phyloP scores from a whole-genome alignment of 192 early-diverging fungal genomes.

The Gorgonomyces haynaldii region DNA sequence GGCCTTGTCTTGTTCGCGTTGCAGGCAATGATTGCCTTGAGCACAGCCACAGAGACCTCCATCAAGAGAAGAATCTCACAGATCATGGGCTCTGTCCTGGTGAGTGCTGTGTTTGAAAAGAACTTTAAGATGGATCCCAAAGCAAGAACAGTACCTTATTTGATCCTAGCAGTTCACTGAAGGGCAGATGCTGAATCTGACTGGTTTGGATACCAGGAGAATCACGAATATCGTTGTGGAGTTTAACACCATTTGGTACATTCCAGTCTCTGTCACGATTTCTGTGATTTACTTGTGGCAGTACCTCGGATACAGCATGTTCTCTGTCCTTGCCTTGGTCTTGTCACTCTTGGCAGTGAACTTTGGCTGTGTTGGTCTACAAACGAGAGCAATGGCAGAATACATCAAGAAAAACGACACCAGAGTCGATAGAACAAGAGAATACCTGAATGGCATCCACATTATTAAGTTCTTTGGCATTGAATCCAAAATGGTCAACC shows the following conservation, averaged over 20 bases:
- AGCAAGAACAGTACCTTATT: too few species aligned
- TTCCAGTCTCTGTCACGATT: constrained; percentile 14
- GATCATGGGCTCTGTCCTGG: constrained; percentile 4
- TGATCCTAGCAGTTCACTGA: constrained; percentile 12
- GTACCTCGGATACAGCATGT: constrained; percentile 11
- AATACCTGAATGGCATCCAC: too few species aligned
- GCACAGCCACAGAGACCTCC: background rate
- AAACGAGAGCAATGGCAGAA: too few species aligned
- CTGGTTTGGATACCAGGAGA: constrained; percentile 14
- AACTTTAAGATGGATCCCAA: constrained; percentile 4
- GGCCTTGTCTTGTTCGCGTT: too few species aligned
- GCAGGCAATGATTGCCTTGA: too few species aligned
- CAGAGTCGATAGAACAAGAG: too few species aligned
- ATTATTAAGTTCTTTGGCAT: too few species aligned
- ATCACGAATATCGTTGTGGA: constrained; percentile 5
- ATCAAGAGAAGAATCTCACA: background rate
- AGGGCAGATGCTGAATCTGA: constrained; percentile 20
- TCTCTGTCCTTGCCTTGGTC: constrained; percentile 1
- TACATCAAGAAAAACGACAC: too few species aligned
- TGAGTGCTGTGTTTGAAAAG: constrained; percentile 23
- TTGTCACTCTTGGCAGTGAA: too few species aligned
- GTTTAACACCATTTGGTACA: background rate
- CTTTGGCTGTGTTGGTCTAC: too few species aligned
- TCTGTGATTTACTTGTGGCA: constrained; percentile 12
- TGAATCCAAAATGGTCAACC: too few species aligned